Conservation (phyloP, 169 alveolate species). For the Perkinsus chesapeaki region DNA sequence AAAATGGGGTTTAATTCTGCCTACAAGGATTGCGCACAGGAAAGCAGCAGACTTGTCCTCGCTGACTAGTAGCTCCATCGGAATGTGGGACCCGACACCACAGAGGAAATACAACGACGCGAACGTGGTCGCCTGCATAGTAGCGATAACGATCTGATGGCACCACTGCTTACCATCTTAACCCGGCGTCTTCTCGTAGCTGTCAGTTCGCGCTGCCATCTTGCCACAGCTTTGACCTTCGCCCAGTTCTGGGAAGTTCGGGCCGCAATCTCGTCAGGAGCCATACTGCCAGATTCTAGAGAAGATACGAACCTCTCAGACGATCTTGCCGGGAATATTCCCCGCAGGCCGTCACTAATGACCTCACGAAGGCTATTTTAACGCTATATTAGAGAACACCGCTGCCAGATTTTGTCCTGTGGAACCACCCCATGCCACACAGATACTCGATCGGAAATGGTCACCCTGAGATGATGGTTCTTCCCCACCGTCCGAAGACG, state of each 20-base stretch:
- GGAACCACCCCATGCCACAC: too few relatives aligned
- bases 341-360: too few relatives aligned
- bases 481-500: not conserved
- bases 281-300: not conserved
- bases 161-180: not conserved
- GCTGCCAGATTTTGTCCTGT: too few relatives aligned
- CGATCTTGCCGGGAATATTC: too few relatives aligned
- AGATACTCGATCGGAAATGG: too few relatives aligned
- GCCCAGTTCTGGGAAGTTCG: not conserved
- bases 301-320: too few relatives aligned
- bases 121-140: not conserved
- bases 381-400: too few relatives aligned
- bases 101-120: not conserved
- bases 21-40: not conserved
- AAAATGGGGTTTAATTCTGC: not conserved
- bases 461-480: not conserved
- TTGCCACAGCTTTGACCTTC: not conserved
- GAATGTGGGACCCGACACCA: not conserved
- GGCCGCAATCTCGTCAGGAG: not conserved
- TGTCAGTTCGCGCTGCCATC: not conserved
- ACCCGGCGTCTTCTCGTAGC: not conserved
- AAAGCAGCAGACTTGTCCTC: not conserved
- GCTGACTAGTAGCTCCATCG: not conserved
- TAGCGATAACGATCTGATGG: not conserved
- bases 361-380: too few relatives aligned